Conservation (phyloP, 2,329 filamentous ascomycete genomes). For the Clarireedia monteithiana region DNA sequence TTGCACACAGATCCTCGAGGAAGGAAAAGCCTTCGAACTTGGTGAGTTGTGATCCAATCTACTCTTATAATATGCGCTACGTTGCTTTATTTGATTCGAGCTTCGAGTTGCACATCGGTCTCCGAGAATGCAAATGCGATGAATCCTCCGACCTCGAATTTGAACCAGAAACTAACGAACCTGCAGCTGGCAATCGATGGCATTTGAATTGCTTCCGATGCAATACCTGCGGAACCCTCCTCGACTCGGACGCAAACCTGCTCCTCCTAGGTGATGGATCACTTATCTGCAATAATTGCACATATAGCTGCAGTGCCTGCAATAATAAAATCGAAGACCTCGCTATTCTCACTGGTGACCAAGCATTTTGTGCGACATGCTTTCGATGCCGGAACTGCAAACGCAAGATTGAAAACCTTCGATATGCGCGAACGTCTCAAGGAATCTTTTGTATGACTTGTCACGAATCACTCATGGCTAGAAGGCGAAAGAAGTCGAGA, state of each 20-base stretch:
- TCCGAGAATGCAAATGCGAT: constrained; percentile 1
- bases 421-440: constrained; percentile 94
- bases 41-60: constrained; percentile 47
- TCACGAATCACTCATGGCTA: constrained; percentile 92
- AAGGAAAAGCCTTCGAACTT: constrained; percentile 96
- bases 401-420: constrained; percentile 94
- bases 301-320: constrained; percentile 96
- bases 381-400: constrained; percentile 98
- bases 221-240: constrained; percentile 88
- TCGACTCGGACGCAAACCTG: constrained; percentile 97
- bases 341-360: constrained; percentile 93
- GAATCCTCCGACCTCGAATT: constrained; percentile 4
- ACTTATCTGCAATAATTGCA: constrained; percentile 98
- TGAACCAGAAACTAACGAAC: constrained; percentile 21
- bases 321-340: constrained; percentile 97
- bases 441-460: constrained; percentile 99
- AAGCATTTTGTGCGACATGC: constrained; percentile 95
- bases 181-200: constrained; percentile 85
- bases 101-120: constrained; percentile 7
- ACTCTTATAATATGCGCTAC: constrained; percentile 1
- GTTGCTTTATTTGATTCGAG: constrained; percentile 8
- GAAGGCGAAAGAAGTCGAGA: constrained; percentile 80
- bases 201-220: constrained; percentile 98
- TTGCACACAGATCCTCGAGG: constrained; percentile 73
- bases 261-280: constrained; percentile 95